phyloP scores from a whole-genome alignment of 2,329 filamentous ascomycete species.

The Elsinoe australis region DNA sequence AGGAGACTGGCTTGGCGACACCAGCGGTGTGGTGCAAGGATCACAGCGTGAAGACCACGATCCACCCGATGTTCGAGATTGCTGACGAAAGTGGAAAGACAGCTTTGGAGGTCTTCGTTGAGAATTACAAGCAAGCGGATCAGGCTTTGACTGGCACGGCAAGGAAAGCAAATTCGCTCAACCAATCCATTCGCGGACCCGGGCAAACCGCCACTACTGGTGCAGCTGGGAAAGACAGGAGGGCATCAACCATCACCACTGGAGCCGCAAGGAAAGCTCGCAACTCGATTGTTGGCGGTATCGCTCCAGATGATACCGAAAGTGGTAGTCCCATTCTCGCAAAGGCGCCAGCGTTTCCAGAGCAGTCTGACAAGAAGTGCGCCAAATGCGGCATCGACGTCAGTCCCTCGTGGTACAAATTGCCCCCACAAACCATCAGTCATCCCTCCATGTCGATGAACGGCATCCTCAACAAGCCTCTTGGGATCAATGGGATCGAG shows the following conservation, averaged over 20 bases:
- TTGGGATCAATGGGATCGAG: slow-evolving; percentile 23
- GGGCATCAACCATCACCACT: slow-evolving; percentile 32
- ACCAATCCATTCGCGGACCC: slow-evolving; percentile 52
- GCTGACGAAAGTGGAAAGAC: slow-evolving; percentile 65
- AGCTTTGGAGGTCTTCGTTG: slow-evolving; percentile 77
- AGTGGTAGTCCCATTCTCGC: slow-evolving; percentile 26
- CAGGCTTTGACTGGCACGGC: slow-evolving; percentile 83
- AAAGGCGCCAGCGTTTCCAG: slow-evolving; percentile 27
- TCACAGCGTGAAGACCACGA: slow-evolving; percentile 60
- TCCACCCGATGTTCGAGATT: slow-evolving; percentile 72
- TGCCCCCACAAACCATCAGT: slow-evolving; percentile 26
- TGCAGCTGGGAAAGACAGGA: slow-evolving; percentile 28
- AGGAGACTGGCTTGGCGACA: slow-evolving; percentile 74
- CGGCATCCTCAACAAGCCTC: slow-evolving; percentile 16
- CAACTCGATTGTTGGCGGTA: slow-evolving; percentile 27
- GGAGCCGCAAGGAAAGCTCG: slow-evolving; percentile 29
- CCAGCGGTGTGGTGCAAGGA: slow-evolving; percentile 88
- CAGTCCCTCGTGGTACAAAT: slow-evolving; percentile 53
- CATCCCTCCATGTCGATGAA: slow-evolving; percentile 6
- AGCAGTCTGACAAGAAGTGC: slow-evolving; percentile 33
- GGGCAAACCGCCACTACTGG: slow-evolving; percentile 31
- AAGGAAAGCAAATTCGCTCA: slow-evolving; percentile 77
- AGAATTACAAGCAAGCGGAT: slow-evolving; percentile 92
- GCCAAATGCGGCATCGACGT: slow-evolving; percentile 52
- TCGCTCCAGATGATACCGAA: slow-evolving; percentile 26